Evolutionary conservation across 2,329 filamentous ascomycete genomes (phyloP), one percentile per base, ranked within the genome.

Genomic region (Cladophialophora immunda): DNA sequence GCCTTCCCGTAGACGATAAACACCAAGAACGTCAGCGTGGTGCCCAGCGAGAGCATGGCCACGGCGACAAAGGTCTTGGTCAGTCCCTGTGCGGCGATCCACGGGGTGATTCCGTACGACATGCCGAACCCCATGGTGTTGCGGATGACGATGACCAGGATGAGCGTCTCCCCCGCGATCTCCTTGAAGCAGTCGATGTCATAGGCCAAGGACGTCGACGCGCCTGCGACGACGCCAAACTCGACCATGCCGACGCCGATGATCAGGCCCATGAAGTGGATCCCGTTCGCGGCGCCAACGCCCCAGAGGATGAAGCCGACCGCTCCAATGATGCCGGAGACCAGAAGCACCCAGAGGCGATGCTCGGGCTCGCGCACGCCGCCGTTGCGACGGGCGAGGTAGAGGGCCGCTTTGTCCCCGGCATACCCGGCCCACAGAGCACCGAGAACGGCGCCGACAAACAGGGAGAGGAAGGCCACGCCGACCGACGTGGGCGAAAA

Each of bases 121-220:
- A 67, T 68, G 22, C 36, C 62, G 22, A 53, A 61, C 19, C 58
- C 58, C 58, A 61, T 61, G 4, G 81, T 84, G 68, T 85, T 85
- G 15, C 83, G 75, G 8, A 82, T 75, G 2, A 85, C 70, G 38
- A 85, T 85, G 13, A 85, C 81, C 3, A 82, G 81, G 4, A 84
- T 79, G 64, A 85, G 80, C 0, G 82, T 81, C 70, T 85, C 83
- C 0, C 83, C 83, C 47, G 78, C 78, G 4, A 85, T 73, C 4
- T 81, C 83, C 47, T 81, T 80, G 68, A 84, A 85, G 32, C 77
- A 79, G 68, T 85, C 83, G 38, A 85, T 82, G 65, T 79, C 77
- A 67, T 86, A 85, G 15, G 78, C 76, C 41, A 84, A 73, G 2
- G 78, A 76, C 50, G 81, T 83, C 9, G 79, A 80, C 54, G 77